phyloP scores from a whole-genome alignment of 78 protist genomes.

The Protostelium mycophagum region DNA sequence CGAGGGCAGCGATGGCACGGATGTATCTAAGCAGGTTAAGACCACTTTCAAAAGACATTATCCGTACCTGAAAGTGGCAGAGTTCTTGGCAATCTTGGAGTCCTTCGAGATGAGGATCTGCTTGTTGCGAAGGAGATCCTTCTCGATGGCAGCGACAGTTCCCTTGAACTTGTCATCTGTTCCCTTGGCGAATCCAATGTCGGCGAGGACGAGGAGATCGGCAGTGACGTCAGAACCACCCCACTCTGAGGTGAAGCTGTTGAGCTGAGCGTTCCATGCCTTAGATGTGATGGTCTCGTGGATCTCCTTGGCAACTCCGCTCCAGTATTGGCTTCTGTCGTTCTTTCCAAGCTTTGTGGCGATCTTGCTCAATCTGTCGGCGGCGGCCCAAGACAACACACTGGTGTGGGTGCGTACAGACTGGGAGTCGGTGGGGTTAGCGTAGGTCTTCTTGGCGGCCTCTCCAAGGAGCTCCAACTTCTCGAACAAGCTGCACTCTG shows the following conservation, averaged over 20 bases:
- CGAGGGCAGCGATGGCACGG: constrained; percentile 23
- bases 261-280: constrained; percentile 23
- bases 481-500: constrained; percentile 36
- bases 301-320: constrained; percentile 38
- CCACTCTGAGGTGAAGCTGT: constrained; percentile 15
- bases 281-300: constrained; percentile 21
- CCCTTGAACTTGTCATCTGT: constrained; percentile 22
- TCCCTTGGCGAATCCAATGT: constrained; percentile 25
- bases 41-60: not conserved
- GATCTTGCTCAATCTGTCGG: constrained; percentile 62
- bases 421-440: constrained; percentile 47
- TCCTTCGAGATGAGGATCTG: constrained; percentile 13
- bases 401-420: constrained; percentile 35
- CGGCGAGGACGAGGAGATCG: constrained; percentile 25
- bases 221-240: constrained; percentile 59
- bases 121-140: constrained; percentile 9
- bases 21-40: constrained; percentile 1
- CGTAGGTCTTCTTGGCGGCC: constrained; percentile 45
- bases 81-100: constrained; percentile 13
- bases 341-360: constrained; percentile 25
- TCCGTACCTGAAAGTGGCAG: constrained; percentile 4
- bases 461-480: constrained; percentile 49
- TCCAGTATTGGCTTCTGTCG: constrained; percentile 37
- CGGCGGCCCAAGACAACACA: constrained; percentile 63
- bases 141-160: constrained; percentile 31